phyloP scores from a whole-genome alignment of 306 rosid genomes.

The Quercus agrifolia region DNA sequence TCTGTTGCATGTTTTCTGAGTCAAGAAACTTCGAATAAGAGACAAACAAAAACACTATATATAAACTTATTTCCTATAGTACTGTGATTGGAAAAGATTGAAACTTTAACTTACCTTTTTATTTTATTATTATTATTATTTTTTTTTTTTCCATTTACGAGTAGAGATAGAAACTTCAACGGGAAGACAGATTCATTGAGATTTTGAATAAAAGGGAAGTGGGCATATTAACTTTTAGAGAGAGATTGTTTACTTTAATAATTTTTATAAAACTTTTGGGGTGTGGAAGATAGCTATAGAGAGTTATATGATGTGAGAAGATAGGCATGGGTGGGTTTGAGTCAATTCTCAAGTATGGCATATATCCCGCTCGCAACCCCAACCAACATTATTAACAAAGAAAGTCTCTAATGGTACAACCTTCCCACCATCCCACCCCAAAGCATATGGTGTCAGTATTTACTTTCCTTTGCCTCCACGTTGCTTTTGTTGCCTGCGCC shows the following conservation, averaged over 20 bases:
- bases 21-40: slow-evolving; percentile 19
- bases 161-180: neutral
- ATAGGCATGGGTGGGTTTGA: slow-evolving; percentile 7
- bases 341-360: slow-evolving; percentile 14
- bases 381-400: slow-evolving; percentile 13
- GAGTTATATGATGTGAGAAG: slow-evolving; percentile 1
- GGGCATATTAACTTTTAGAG: slow-evolving; percentile 7
- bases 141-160: neutral
- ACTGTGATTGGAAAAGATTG: neutral
- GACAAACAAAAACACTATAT: neutral
- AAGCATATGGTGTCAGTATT: slow-evolving; percentile 43
- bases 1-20: neutral
- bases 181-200: neutral
- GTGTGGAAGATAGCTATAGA: neutral
- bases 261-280: neutral
- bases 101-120: neutral
- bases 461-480: slow-evolving; percentile 44
- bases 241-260: slow-evolving; percentile 3
- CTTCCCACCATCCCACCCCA: slow-evolving; percentile 15
- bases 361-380: neutral
- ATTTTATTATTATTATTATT: too few relatives aligned
- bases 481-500: slow-evolving; percentile 33
- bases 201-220: slow-evolving; percentile 12
- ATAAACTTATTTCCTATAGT: too few relatives aligned
- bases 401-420: slow-evolving; percentile 13